Base-by-base conservation (phyloP, 331 rosid genomes). In the Acacia concinna region DNA sequence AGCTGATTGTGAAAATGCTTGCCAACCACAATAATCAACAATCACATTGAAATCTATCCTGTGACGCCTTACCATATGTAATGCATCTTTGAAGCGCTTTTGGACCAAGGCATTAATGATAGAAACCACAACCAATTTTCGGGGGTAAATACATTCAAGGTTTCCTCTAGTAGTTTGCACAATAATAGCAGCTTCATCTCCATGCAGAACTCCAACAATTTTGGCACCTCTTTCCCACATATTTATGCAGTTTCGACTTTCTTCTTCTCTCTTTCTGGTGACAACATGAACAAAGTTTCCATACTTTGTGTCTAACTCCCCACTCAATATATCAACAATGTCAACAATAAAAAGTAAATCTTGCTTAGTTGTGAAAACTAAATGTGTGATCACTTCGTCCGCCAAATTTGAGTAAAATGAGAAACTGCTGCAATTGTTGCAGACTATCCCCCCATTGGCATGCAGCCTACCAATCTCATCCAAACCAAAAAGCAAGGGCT, bases 201-300 rank as follows among this genome's bases (percentile, higher is more conserved):
- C 99, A 85, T 96, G 97, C 38, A 96, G 80, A 46, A 90, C 93
- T n/a, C 97, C 99, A 46, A 85, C 86, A 85, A 93, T 79, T 91
- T 83, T 91, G 79, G 99, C 94, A 74, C 97, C 94, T 87, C 93
- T 93, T 87, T 96, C 99, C 99, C 99, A 96, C 71, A 96, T 87
- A 73, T 86, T 86, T 77, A 95, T 84, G 69, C 80, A 84, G 78
- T 86, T 93, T 66, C 56, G 84, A 81, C 68, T 85, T 83, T 88
- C 97, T 76, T 80, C 94, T 84, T 75, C 73, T 21, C 35, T 87
- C 75, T 83, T 83, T 68, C 87, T 89, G 73, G 66, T 87, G 73
- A 64, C 81, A 73, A 83, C 77, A 8, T 78, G 91, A 79, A 89
- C 68, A 59, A 88, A 86, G 84, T 81, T 84, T 32, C 82, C 87